phyloP scores from a whole-genome alignment of 345 rosid species.

The Salix arbutifolia region DNA sequence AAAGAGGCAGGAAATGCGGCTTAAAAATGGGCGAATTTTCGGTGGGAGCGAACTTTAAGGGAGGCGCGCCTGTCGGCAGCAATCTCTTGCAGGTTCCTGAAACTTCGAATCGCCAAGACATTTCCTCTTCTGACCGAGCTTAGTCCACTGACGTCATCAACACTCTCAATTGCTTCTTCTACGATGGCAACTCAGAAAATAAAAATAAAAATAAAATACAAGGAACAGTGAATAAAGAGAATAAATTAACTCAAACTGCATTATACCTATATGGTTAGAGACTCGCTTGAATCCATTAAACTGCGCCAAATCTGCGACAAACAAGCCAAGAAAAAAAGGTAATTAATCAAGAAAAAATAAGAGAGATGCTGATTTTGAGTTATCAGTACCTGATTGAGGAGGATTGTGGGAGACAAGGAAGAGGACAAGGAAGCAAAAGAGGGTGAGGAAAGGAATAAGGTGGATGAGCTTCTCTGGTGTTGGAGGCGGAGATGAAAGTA shows the following conservation, averaged over 20 bases:
- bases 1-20: constrained; percentile 4
- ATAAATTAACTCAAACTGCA: constrained; percentile 33
- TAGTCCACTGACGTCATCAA: constrained; percentile 30
- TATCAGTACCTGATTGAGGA: constrained; percentile 54
- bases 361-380: constrained; percentile 2
- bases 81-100: constrained; percentile 61
- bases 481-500: constrained; percentile 24
- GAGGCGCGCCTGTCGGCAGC: constrained; percentile 26
- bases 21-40: constrained; percentile 71
- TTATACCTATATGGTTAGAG: constrained; percentile 51
- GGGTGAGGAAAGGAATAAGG: constrained; percentile 74
- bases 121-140: constrained; percentile 40
- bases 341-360: not conserved
- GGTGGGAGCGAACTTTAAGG: constrained; percentile 44
- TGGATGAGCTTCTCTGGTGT: constrained; percentile 68
- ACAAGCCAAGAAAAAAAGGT: not conserved
- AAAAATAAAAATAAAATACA: not conserved
- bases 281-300: constrained; percentile 56
- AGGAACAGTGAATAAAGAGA: not conserved
- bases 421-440: constrained; percentile 75
- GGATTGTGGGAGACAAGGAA: constrained; percentile 80
- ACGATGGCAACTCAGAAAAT: not conserved
- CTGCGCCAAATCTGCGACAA: constrained; percentile 67
- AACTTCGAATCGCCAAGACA: constrained; percentile 54
- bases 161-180: constrained; percentile 34